These are phyloP conservation scores for Penicillium taxi DNA, from an alignment of 495 filamentous ascomycete species.

Conservation along the genomic window DNA sequence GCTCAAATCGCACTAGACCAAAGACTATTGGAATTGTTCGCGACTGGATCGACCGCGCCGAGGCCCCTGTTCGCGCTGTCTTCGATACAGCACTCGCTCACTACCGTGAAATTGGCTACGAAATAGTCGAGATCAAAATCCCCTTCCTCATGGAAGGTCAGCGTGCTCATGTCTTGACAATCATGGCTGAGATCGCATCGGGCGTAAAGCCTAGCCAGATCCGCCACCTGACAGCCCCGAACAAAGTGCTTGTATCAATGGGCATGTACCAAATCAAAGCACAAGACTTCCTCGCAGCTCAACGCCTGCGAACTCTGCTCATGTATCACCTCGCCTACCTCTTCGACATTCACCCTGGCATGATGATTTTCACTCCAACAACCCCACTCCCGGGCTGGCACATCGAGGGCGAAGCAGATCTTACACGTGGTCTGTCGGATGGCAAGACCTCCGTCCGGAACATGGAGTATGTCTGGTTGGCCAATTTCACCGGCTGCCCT, in stretches of 20 bases:
- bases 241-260: slow-evolving; percentile 62
- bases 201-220: slow-evolving; percentile 33
- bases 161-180: slow-evolving; percentile 71
- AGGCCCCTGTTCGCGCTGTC: slow-evolving; percentile 50
- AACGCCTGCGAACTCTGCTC: slow-evolving; percentile 63
- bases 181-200: slow-evolving; percentile 59
- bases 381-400: slow-evolving; percentile 70
- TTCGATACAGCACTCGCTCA: slow-evolving; percentile 55
- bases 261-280: slow-evolving; percentile 54
- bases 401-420: slow-evolving; percentile 44
- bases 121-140: slow-evolving; percentile 62
- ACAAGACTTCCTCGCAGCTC: slow-evolving; percentile 63
- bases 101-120: slow-evolving; percentile 56
- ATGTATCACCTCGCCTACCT: slow-evolving; percentile 78
- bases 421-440: slow-evolving; percentile 63
- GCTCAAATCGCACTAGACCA: slow-evolving; percentile 22
- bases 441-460: slow-evolving; percentile 61
- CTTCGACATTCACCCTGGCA: slow-evolving; percentile 61
- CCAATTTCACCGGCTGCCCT: slow-evolving; percentile 77
- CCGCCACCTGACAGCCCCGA: slow-evolving; percentile 54
- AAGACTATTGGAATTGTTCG: slow-evolving; percentile 62
- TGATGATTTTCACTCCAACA: slow-evolving; percentile 75
- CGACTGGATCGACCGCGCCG: slow-evolving; percentile 67
- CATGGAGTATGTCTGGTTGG: slow-evolving; percentile 86
- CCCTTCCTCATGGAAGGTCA: slow-evolving; percentile 70